Conservation (phyloP, 768 basidiomycete species). For the Serendipita indica region DNA sequence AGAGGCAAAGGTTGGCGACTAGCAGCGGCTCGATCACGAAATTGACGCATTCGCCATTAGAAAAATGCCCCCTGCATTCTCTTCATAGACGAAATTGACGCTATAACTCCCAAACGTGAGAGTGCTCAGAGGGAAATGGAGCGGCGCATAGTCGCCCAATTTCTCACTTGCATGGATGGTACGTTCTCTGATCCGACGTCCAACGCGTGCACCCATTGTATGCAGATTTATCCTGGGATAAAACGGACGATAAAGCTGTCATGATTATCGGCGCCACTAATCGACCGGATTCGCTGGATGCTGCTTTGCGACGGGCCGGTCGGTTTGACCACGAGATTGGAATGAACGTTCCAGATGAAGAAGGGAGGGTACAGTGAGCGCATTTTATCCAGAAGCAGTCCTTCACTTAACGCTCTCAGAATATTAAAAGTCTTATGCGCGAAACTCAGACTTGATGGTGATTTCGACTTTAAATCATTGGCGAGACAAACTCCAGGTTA, state of each 20-base stretch:
- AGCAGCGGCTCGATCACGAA: background rate
- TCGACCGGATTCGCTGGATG: conserved; percentile 85
- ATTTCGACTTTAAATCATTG: conserved; percentile 71
- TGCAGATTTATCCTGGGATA: conserved; percentile 87
- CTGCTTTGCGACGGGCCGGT: conserved; percentile 83
- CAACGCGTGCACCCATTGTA: background rate
- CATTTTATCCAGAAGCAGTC: background rate
- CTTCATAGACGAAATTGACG: conserved; percentile 97
- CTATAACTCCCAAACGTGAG: conserved; percentile 93
- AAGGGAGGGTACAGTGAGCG: conserved; percentile 72
- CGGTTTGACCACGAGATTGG: conserved; percentile 96
- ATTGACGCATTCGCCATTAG: conserved; percentile 27
- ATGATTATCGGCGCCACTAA: conserved; percentile 96
- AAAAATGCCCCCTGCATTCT: conserved; percentile 81
- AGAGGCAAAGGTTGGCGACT: conserved; percentile 65
- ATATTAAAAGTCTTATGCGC: conserved; percentile 76
- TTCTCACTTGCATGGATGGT: conserved; percentile 99
- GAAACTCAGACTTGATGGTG: conserved; percentile 70
- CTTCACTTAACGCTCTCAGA: conserved; percentile 27
- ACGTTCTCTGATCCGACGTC: background rate
- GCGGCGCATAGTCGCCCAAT: conserved; percentile 89
- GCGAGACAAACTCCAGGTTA: conserved; percentile 95
- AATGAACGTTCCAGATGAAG: conserved; percentile 92
- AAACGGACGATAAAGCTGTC: conserved; percentile 81
- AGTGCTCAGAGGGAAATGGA: conserved; percentile 99